Percentiles rank a stretch among this genome's conserved stretches.
Conservation (phyloP, 2,329 filamentous ascomycete genomes). For the Cordyceps javanica region DNA sequence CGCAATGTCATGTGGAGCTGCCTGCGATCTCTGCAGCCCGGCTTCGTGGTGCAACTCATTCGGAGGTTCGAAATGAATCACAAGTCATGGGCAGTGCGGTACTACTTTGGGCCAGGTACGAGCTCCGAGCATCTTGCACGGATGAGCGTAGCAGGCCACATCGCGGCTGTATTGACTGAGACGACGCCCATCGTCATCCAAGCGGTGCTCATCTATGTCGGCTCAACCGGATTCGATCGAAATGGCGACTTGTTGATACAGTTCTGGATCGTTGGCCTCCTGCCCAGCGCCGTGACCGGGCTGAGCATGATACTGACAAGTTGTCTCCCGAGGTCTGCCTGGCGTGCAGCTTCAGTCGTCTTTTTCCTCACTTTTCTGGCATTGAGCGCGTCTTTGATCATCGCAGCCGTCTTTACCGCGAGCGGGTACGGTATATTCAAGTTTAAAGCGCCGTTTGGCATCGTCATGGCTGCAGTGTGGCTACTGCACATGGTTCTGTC, state of each 20-base stretch:
- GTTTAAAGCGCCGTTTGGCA: neutral
- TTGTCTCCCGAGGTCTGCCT: neutral
- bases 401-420: neutral
- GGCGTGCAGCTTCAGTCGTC: neutral
- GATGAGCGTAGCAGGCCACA: neutral
- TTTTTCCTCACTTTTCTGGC: conserved; percentile 1
- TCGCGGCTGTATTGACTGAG: neutral
- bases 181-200: neutral
- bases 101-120: conserved; percentile 5
- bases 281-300: neutral
- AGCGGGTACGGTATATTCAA: neutral
- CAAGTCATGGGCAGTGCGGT: conserved; percentile 1
- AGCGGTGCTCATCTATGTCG: conserved; percentile 6
- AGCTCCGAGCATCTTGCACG: neutral
- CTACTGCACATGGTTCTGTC: conserved; percentile 4
- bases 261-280: conserved; percentile 5
- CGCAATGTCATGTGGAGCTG: conserved; percentile 9
- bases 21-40: conserved; percentile 6
- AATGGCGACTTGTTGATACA: neutral
- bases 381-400: neutral
- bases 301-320: conserved; percentile 1
- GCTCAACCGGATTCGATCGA: neutral
- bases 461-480: conserved; percentile 5
- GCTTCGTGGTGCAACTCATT: conserved; percentile 2
- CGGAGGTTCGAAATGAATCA: neutral